Evolutionary conservation across 805 yeast genomes (phyloP).

Genomic region (Saturnispora halmiae): DNA sequence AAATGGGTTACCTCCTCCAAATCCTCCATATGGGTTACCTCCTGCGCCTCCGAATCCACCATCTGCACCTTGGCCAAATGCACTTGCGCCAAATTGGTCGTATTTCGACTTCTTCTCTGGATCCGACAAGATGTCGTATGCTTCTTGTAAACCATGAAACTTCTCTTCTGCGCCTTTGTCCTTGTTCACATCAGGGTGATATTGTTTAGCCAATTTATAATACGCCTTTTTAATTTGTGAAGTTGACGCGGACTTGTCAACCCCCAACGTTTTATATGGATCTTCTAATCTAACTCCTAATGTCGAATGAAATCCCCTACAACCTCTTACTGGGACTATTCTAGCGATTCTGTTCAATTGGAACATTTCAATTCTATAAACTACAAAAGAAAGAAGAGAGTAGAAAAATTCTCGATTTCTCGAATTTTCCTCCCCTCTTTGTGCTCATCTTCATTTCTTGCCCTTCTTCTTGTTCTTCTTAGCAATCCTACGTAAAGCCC

Average conservation of each 20-base stretch:
- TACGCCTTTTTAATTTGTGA: slow-evolving; percentile 93
- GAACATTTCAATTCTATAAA: slow-evolving; percentile 5
- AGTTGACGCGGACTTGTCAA: slow-evolving; percentile 56
- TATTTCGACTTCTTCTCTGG: slow-evolving; percentile 78
- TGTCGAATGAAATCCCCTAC: slow-evolving; percentile 37
- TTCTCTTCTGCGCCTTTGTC: slow-evolving; percentile 78
- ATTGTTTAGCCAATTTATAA: slow-evolving; percentile 85
- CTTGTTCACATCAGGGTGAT: slow-evolving; percentile 94
- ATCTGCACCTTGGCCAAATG: slow-evolving; percentile 58
- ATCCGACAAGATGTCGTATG: slow-evolving; percentile 85
- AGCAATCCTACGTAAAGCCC: slow-evolving; percentile 83
- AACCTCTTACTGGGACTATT: neutral
- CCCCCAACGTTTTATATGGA: slow-evolving; percentile 82
- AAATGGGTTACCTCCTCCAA: slow-evolving; percentile 40
- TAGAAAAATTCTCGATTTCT: neutral
- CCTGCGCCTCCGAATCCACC: slow-evolving; percentile 37
- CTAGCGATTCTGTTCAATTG: slow-evolving; percentile 3
- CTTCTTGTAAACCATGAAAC: slow-evolving; percentile 89
- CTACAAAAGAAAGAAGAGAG: neutral
- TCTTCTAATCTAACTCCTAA: slow-evolving; percentile 36
- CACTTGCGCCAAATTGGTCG: slow-evolving; percentile 86
- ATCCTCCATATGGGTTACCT: slow-evolving; percentile 32
- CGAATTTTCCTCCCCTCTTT: neutral
- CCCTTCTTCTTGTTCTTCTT: slow-evolving; percentile 66
- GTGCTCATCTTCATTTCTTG: slow-evolving; percentile 3